A percentile compares a stretch with the other conserved stretches of the same genome.
These are phyloP conservation scores for Botrytis cinerea DNA, from an alignment of 2,329 filamentous ascomycete genomes.

Conservation along the genomic window DNA sequence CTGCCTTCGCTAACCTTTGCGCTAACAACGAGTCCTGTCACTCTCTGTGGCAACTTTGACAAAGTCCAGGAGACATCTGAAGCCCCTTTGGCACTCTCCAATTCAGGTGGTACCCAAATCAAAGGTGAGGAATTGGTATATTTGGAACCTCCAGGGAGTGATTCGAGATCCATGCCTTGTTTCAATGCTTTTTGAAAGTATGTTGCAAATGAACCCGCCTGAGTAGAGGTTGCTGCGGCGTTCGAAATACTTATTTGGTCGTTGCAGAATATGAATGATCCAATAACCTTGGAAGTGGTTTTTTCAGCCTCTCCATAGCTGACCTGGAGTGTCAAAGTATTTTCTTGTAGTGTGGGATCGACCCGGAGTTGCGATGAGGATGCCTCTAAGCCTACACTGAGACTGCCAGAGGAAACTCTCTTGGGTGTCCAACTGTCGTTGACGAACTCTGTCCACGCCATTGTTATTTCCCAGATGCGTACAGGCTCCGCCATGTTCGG, in stretches of 20 bases:
- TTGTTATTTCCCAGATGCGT: background rate
- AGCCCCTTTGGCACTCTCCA: background rate
- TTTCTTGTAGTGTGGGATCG: background rate
- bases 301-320: background rate
- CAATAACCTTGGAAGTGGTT: background rate
- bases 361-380: background rate
- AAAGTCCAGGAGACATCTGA: background rate
- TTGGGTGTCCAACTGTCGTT: slow-evolving; percentile 28
- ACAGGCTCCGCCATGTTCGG: background rate
- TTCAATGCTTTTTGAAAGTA: slow-evolving; percentile 2
- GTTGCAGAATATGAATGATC: background rate
- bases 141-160: background rate
- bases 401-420: background rate
- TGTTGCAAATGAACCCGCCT: background rate
- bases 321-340: background rate
- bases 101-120: background rate
- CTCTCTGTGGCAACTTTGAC: background rate
- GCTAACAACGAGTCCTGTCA: background rate
- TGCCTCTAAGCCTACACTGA: background rate
- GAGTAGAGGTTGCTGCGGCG: too few relatives aligned
- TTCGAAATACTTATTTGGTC: background rate
- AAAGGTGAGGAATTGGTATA: background rate
- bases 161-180: background rate
- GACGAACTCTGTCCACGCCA: slow-evolving; percentile 28
- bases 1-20: background rate